Conservation (phyloP, 2,329 filamentous ascomycete genomes). For the Ceratocystis harringtonii region DNA sequence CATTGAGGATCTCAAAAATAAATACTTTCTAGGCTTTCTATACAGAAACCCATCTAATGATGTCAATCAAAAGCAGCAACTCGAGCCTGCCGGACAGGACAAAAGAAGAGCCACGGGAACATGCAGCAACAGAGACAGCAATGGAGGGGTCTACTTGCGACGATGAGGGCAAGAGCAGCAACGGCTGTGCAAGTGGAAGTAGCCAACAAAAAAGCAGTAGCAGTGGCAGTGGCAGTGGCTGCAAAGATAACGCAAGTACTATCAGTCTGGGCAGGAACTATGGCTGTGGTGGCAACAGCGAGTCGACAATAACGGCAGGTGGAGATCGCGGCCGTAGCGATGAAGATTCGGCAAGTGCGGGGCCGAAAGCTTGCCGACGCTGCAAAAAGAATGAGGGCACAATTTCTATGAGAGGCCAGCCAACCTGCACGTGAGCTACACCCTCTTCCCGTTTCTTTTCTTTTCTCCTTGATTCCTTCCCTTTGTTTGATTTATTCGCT, state of each 20-base stretch:
- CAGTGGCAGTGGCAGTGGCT: neutral
- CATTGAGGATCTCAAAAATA: neutral
- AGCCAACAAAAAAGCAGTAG: neutral
- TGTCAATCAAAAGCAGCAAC: neutral
- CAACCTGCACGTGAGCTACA: conserved; percentile 21
- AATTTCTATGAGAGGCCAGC: conserved; percentile 17
- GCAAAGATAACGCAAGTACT: neutral
- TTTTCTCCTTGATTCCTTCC: neutral
- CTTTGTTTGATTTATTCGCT: conserved; percentile 13
- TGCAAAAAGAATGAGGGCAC: conserved; percentile 14
- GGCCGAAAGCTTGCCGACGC: conserved; percentile 13
- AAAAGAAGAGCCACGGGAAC: neutral
- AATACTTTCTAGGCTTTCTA: neutral
- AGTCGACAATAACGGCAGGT: neutral
- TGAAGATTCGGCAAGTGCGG: conserved; percentile 1
- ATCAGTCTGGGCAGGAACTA: neutral
- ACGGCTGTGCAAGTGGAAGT: neutral
- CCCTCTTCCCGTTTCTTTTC: neutral
- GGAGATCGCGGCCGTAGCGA: neutral
- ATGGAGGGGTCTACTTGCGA: neutral
- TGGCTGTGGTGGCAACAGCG: conserved; percentile 2
- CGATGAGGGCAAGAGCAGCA: neutral
- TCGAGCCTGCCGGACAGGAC: neutral
- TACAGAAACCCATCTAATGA: neutral
- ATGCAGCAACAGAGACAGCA: neutral